A percentile compares a stretch with the other conserved stretches of the same genome.
These are phyloP conservation scores for Salicornia ramosissima DNA, from an alignment of 148 eudicot genomes.

Conservation along the genomic window DNA sequence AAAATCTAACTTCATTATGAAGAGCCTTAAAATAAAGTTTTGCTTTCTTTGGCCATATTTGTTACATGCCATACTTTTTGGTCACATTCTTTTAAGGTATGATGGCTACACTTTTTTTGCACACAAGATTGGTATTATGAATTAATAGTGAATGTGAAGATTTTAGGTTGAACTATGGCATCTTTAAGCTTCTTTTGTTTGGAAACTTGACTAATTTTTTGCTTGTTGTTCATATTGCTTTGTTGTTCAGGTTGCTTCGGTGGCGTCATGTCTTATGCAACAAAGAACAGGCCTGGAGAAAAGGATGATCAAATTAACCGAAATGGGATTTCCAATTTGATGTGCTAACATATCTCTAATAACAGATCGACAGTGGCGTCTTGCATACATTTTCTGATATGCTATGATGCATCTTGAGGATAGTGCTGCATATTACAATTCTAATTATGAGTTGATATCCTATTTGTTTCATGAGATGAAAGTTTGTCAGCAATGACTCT, in stretches of 20 bases:
- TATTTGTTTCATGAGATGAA: too few relatives aligned
- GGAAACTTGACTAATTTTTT: not conserved
- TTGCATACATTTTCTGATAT: too few relatives aligned
- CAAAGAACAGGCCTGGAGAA: slow-evolving; percentile 46
- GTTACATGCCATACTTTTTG: not conserved
- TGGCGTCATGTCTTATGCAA: slow-evolving; percentile 56
- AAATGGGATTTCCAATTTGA: slow-evolving; percentile 71
- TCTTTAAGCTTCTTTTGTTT: not conserved
- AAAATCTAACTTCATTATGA: not conserved
- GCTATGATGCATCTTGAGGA: too few relatives aligned
- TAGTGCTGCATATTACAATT: too few relatives aligned
- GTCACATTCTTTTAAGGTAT: not conserved
- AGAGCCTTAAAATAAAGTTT: not conserved
- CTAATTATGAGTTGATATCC: too few relatives aligned
- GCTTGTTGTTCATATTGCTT: not conserved
- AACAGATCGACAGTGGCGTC: not conserved
- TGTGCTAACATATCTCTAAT: not conserved
- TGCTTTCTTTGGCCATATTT: not conserved
- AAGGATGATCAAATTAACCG: slow-evolving; percentile 63
- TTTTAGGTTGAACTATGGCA: not conserved
- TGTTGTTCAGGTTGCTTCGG: slow-evolving; percentile 68
- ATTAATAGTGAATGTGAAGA: not conserved
- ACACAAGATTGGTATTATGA: not conserved
- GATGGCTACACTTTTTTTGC: not conserved
- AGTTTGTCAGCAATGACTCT: too few relatives aligned